Evolutionary conservation across 192 early-diverging fungal species (phyloP), one percentile per base, ranked within the genome.

Genomic region (Spinellus fusiger): DNA sequence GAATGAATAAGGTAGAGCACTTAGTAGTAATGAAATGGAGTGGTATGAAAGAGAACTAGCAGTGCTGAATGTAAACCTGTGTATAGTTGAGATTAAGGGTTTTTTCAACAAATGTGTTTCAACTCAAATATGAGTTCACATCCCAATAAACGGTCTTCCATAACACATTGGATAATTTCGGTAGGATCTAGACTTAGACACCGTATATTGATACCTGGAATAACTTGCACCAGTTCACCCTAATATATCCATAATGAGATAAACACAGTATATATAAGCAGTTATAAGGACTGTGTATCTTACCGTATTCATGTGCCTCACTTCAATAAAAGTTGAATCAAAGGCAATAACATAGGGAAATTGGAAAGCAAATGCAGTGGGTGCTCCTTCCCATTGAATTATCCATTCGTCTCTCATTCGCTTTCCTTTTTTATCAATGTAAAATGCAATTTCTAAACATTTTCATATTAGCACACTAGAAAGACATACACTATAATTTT

Each of bases 331-430:
- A 44, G 77, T 83, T 10, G 86, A 74, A 49, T 95, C 93, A 71
- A 93, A 98, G 0, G 94, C 93, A 61, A 96, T 76, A 33, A 98
- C 74, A 62, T 93, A 98, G 16, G 93, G 93, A 38, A 89, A 77
- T 23, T 81, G 73, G 18, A 87, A 84, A 25, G 90, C 86, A 74
- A 95, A 98, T 53, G 86, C 82, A 22, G 83, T 85, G 2, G 95
- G 95, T 2, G 76, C 69, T 5, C 95, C 95, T 32, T 86, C 85
- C 94, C 94, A 98, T 49, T 88, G 65, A 47, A 98, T 87, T 51
- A 89, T 79, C 86, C 85, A 91, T 56, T 91, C 83, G 8, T 77
- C 69, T 26, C 89, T 71, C 34, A 87, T 79, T 31, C 91, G 76
- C 49, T 85, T 80, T 47, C 95, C 95, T 59, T 85, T 82, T 61